These are phyloP conservation scores for Talaromyces borbonicus DNA, from an alignment of 495 filamentous ascomycete species.

Conservation along the genomic window DNA sequence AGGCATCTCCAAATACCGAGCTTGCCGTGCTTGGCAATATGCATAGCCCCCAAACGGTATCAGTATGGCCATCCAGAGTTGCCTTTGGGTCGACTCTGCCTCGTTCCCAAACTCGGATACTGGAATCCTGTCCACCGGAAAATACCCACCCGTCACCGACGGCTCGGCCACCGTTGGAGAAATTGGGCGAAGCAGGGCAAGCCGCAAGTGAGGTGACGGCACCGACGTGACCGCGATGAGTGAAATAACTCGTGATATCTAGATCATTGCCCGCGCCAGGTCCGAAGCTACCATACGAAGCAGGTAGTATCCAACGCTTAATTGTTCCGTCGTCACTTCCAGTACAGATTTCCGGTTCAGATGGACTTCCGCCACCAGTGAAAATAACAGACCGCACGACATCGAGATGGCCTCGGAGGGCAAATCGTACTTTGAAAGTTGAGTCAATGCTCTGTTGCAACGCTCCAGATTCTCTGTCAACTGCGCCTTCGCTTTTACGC, in stretches of 20 bases:
- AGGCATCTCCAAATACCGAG: conserved; percentile 62
- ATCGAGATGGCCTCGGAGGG: conserved; percentile 84
- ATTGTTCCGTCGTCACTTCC: conserved; percentile 91
- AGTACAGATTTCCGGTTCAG: conserved; percentile 94
- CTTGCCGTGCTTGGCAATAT: conserved; percentile 80
- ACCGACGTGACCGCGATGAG: conserved; percentile 84
- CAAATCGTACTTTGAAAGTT: conserved; percentile 87
- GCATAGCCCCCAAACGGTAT: conserved; percentile 92
- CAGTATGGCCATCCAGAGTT: conserved; percentile 86
- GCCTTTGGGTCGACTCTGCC: conserved; percentile 92
- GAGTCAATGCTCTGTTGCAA: conserved; percentile 43
- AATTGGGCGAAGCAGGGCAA: conserved; percentile 73
- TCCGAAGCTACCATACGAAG: conserved; percentile 53
- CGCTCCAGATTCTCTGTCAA: conserved; percentile 36
- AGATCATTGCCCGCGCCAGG: conserved; percentile 56
- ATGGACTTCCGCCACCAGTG: conserved; percentile 86
- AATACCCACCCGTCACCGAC: conserved; percentile 95
- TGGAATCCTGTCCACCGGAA: conserved; percentile 89
- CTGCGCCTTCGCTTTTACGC: conserved; percentile 44
- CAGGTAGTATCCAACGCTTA: conserved; percentile 92
- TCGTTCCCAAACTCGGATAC: conserved; percentile 88
- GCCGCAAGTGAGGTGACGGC: conserved; percentile 82
- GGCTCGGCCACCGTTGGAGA: conserved; percentile 76
- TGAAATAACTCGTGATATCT: conserved; percentile 87
- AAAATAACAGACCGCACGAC: conserved; percentile 90